Percentiles rank a stretch among this genome's conserved stretches.
Evolutionary conservation across 2,329 filamentous ascomycete species (phyloP).

Genomic region (Botrytis byssoidea): DNA sequence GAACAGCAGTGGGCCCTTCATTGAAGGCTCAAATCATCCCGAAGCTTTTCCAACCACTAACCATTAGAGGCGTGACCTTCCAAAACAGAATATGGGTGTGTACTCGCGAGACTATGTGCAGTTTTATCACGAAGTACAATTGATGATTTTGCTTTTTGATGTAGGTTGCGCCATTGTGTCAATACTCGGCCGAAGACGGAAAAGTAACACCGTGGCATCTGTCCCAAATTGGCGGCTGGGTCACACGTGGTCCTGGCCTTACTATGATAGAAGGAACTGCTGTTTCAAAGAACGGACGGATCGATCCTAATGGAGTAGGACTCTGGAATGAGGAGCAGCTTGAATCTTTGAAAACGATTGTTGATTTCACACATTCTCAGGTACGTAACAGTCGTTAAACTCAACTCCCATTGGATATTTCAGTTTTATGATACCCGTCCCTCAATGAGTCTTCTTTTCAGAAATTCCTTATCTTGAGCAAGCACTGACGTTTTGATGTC

Average conservation of each 20-base stretch:
- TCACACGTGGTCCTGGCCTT: conserved; percentile 71
- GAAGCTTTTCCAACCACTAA: too few relatives aligned
- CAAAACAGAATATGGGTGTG: too few relatives aligned
- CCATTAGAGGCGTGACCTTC: too few relatives aligned
- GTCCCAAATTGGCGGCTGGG: conserved; percentile 79
- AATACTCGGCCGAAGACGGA: conserved; percentile 66
- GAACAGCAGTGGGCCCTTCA: conserved; percentile 47
- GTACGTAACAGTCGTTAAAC: conserved; percentile 28
- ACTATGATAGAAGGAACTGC: conserved; percentile 76
- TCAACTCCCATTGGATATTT: too few relatives aligned
- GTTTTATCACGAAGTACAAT: too few relatives aligned
- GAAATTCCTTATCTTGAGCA: too few relatives aligned
- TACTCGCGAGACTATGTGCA: too few relatives aligned
- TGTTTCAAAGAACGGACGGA: conserved; percentile 73
- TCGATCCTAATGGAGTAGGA: conserved; percentile 75
- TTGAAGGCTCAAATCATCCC: conserved; percentile 38
- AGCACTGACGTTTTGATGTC: too few relatives aligned
- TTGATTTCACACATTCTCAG: conserved; percentile 79
- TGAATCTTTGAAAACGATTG: conserved; percentile 60
- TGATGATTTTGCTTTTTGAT: too few relatives aligned
- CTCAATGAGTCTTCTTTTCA: too few relatives aligned
- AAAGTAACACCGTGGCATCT: conserved; percentile 80
- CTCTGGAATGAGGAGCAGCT: conserved; percentile 86
- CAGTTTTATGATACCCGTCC: too few relatives aligned
- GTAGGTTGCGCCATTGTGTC: conserved; percentile 52